phyloP scores from a whole-genome alignment of 2,329 filamentous ascomycete genomes.

The Drechmeria coniospora region DNA sequence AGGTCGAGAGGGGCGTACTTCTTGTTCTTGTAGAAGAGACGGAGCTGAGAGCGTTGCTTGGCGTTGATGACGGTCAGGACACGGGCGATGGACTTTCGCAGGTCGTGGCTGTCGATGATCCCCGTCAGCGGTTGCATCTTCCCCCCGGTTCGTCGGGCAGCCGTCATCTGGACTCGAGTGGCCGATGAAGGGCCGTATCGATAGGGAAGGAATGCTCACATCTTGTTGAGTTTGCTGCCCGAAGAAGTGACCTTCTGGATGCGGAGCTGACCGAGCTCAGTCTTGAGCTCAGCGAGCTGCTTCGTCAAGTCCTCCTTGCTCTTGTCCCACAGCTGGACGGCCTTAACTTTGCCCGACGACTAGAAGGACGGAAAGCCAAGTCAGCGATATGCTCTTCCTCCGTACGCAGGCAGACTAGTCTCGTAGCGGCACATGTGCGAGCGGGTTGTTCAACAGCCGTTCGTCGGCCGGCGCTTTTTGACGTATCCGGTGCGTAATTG shows the following conservation, averaged over 20 bases:
- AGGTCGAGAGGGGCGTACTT: slow-evolving; percentile 98
- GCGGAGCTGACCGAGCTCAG: slow-evolving; percentile 87
- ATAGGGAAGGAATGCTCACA: slow-evolving; percentile 48
- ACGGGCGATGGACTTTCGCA: slow-evolving; percentile 98
- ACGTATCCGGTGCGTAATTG: slow-evolving; percentile 1
- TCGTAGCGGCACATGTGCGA: no score
- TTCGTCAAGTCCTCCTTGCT: slow-evolving; percentile 96
- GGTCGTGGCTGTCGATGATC: slow-evolving; percentile 58
- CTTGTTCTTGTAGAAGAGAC: slow-evolving; percentile 99
- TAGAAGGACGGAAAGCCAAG: slow-evolving; percentile 13
- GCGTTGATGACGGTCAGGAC: slow-evolving; percentile 99
- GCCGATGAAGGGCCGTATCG: no score
- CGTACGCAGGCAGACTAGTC: no score
- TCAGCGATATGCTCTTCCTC: slow-evolving; percentile 13
- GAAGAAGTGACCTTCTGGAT: slow-evolving; percentile 98
- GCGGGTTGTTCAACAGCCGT: not conserved
- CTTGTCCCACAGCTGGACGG: slow-evolving; percentile 95
- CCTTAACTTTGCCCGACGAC: slow-evolving; percentile 65
- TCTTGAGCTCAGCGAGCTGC: slow-evolving; percentile 90
- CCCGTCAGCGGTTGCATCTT: no score
- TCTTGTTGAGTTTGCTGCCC: slow-evolving; percentile 91
- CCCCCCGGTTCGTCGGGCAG: no score
- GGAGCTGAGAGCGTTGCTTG: slow-evolving; percentile 96
- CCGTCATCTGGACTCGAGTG: no score
- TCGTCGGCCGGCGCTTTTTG: slow-evolving; percentile 1